Evolutionary conservation across 345 rosid species (phyloP).

Genomic region (Lenwebbia sp.): DNA sequence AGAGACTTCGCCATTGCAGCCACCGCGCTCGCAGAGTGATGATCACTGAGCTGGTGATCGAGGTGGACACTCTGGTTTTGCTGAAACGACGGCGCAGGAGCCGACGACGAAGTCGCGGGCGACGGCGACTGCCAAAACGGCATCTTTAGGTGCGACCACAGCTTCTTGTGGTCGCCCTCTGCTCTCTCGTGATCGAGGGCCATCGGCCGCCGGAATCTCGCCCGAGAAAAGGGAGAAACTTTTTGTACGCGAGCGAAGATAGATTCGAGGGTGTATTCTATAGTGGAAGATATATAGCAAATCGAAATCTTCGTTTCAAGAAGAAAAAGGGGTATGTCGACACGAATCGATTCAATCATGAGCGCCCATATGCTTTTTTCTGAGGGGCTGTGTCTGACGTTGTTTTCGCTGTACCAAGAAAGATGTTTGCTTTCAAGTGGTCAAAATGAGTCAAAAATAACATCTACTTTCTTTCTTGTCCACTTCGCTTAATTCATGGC

Average conservation of each 20-base stretch:
- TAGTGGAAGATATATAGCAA: background rate
- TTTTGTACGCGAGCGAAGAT: background rate
- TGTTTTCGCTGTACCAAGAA: background rate
- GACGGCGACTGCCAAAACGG: constrained; percentile 48
- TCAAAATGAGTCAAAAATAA: background rate
- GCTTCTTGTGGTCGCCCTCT: constrained; percentile 18
- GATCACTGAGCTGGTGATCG: constrained; percentile 12
- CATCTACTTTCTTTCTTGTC: background rate
- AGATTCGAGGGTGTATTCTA: background rate
- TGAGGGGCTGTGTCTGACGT: background rate
- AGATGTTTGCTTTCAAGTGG: background rate
- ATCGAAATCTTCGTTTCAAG: background rate
- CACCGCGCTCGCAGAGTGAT: constrained; percentile 16
- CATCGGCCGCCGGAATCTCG: constrained; percentile 6
- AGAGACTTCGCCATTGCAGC: constrained; percentile 53
- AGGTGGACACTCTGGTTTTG: constrained; percentile 21
- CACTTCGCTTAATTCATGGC: background rate
- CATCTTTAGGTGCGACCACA: constrained; percentile 35
- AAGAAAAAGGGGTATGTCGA: background rate
- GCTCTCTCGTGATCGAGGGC: constrained; percentile 22
- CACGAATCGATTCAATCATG: background rate
- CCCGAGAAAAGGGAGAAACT: background rate
- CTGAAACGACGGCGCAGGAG: constrained; percentile 19
- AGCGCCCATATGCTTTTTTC: background rate
- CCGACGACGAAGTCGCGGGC: constrained; percentile 11